These are phyloP conservation scores for Pseudevernia furfuracea DNA, from an alignment of 495 filamentous ascomycete genomes.

Conservation along the genomic window DNA sequence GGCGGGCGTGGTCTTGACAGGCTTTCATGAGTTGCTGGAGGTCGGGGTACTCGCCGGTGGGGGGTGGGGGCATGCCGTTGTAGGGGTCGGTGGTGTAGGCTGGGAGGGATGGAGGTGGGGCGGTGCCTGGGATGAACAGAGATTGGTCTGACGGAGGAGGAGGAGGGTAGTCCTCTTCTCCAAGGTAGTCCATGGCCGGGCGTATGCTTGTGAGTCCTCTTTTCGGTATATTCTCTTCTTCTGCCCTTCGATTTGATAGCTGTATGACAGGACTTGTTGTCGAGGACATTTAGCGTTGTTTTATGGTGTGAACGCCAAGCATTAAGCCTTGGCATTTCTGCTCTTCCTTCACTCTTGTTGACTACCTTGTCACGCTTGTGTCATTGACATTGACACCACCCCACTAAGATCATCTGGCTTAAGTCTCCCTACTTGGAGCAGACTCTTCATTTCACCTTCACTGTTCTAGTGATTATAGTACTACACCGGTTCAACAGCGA, in stretches of 20 bases:
- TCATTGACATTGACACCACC: too few species aligned
- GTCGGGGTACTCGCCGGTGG: constrained; percentile 19
- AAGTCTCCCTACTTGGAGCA: neutral
- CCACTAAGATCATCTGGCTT: too few species aligned
- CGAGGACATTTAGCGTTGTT: constrained; percentile 2
- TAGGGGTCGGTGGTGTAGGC: constrained; percentile 18
- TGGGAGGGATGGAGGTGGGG: constrained; percentile 2
- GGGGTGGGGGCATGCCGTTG: constrained; percentile 26
- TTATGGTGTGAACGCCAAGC: neutral
- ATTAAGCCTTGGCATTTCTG: neutral
- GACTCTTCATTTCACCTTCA: neutral
- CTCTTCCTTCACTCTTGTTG: neutral
- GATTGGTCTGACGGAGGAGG: constrained; percentile 3
- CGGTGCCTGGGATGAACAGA: neutral
- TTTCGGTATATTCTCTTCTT: neutral
- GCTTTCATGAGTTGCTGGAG: constrained; percentile 23
- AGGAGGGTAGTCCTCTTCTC: constrained; percentile 21
- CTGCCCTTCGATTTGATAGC: constrained; percentile 3
- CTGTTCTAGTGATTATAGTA: too few species aligned
- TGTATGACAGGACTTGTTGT: constrained; percentile 6
- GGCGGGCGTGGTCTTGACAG: constrained; percentile 23
- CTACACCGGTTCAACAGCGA: too few species aligned
- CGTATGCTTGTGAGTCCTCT: neutral
- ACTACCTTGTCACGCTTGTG: too few species aligned
- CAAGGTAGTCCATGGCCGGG: constrained; percentile 22